Evolutionary conservation across 2,329 filamentous ascomycete species (phyloP).

Genomic region (Pestalotiopsis fici): DNA sequence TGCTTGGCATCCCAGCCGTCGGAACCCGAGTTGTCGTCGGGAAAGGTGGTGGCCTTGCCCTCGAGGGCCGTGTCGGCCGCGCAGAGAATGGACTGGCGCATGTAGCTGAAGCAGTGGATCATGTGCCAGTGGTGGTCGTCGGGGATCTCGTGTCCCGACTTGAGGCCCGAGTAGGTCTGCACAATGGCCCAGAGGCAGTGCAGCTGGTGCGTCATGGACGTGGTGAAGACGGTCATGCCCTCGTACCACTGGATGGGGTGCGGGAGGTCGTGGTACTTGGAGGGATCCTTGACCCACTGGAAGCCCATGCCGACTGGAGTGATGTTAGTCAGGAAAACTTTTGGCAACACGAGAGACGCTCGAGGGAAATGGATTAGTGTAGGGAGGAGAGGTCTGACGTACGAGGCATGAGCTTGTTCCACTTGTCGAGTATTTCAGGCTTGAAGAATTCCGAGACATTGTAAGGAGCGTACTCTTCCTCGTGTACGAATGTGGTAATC

Average conservation of each 20-base stretch:
- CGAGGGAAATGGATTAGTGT: no score
- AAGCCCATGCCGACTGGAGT: constrained; percentile 35
- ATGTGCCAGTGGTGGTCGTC: constrained; percentile 49
- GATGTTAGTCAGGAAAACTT: constrained; percentile 14
- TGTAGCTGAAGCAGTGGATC: constrained; percentile 50
- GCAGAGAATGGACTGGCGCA: constrained; percentile 48
- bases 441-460: constrained; percentile 39
- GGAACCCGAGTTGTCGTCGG: constrained; percentile 44
- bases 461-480: constrained; percentile 39
- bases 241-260: constrained; percentile 30
- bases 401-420: constrained; percentile 43
- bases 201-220: constrained; percentile 40
- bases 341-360: not conserved
- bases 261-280: constrained; percentile 29
- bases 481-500: constrained; percentile 37
- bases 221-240: constrained; percentile 37
- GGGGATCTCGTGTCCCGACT: constrained; percentile 37
- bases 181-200: constrained; percentile 44
- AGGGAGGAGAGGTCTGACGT: constrained; percentile 9
- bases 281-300: constrained; percentile 29
- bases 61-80: constrained; percentile 46
- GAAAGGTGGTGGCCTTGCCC: constrained; percentile 46
- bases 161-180: constrained; percentile 44
- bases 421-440: constrained; percentile 34
- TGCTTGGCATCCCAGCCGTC: constrained; percentile 50